Base-by-base conservation (phyloP, 2,329 filamentous ascomycete genomes). In the Phoma sp. region DNA sequence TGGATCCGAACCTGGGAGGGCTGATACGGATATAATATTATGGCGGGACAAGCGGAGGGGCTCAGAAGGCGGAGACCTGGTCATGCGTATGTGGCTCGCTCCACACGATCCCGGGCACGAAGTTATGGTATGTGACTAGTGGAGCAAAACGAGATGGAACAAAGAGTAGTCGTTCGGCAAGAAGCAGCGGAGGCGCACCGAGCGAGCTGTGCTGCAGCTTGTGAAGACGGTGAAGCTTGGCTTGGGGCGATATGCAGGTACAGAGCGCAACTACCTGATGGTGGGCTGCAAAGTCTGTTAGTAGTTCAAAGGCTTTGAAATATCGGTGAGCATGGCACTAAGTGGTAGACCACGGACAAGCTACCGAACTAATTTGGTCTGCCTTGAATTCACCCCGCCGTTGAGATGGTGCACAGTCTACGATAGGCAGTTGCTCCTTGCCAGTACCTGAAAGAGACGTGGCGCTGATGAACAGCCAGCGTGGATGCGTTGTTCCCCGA, bases 31-130 rank as follows among this genome's bases (percentile, higher is more conserved):
- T 70, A 69, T 69, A 70, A 68, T 72, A 70, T 37, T 38, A 55
- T 41, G 63, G 64, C 62, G 65, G 65, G 61, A 65, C 51, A 58
- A 56, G 60, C 43, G 58, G 65, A 66, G 63, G 65, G 65, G 65
- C 46, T 50, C 37, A 61, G 57, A 55, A 63, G 60, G 61, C 61
- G 51, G 59, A 65, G 53, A 55, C 52, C 41, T 57, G 49, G 71
- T 74, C 71, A 75, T 74, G 71, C 69, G 70, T 61, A 57, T 60
- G 50, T 61, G 47, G 62, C 55, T 68, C 60, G 68, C 61, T 70
- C 67, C 69, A 71, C 69, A 60, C 60, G 50, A 57, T 51, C 58
- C 62, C 50, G 55, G 63, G 59, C 55, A 57, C 60, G 53, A 38
- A 67, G 58, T 48, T 63, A 62, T 65, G 65, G 68, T 70, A 68